These are phyloP conservation scores for Pelagomonas calceolata DNA, from an alignment of 108 stramenopile species.

Conservation along the genomic window DNA sequence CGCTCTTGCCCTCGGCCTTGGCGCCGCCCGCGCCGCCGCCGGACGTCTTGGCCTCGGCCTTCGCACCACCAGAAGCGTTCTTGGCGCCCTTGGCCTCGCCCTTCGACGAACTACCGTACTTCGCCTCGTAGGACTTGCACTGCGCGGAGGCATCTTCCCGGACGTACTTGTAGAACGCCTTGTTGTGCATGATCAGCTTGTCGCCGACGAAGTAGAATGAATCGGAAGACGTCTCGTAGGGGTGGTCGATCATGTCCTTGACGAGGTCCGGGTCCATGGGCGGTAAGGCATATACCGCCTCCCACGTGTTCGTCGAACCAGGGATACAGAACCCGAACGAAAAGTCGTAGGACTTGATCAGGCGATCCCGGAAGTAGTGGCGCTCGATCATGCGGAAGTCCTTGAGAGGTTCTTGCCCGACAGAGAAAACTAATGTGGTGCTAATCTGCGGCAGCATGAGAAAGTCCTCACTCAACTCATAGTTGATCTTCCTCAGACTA, in stretches of 20 bases:
- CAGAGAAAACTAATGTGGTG: slow-evolving; percentile 49
- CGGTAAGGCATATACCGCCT: slow-evolving; percentile 57
- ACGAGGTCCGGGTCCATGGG: slow-evolving; percentile 53
- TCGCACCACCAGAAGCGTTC: not conserved
- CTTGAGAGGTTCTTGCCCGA: slow-evolving; percentile 41
- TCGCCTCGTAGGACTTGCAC: slow-evolving; percentile 37
- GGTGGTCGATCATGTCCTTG: slow-evolving; percentile 55
- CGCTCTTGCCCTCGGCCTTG: not conserved
- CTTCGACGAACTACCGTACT: not conserved
- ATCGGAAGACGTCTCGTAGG: slow-evolving; percentile 53
- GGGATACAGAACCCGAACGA: slow-evolving; percentile 66
- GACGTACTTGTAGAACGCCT: slow-evolving; percentile 55
- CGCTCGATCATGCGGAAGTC: slow-evolving; percentile 68
- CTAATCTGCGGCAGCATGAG: slow-evolving; percentile 47
- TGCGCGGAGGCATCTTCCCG: slow-evolving; percentile 38
- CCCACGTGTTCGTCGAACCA: slow-evolving; percentile 57
- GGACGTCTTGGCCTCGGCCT: slow-evolving; percentile 10
- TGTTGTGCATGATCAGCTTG: slow-evolving; percentile 64
- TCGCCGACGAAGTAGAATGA: slow-evolving; percentile 61
- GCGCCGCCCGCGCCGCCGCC: not conserved
- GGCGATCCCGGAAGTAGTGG: slow-evolving; percentile 56
- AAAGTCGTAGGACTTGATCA: slow-evolving; percentile 48
- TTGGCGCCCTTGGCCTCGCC: slow-evolving; percentile 8
- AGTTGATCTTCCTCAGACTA: slow-evolving; percentile 53
- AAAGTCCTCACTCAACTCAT: slow-evolving; percentile 61